A percentile compares a stretch with the other conserved stretches of the same genome.
Evolutionary conservation across 345 rosid genomes (phyloP).

Genomic region (Cochlearia excelsa): DNA sequence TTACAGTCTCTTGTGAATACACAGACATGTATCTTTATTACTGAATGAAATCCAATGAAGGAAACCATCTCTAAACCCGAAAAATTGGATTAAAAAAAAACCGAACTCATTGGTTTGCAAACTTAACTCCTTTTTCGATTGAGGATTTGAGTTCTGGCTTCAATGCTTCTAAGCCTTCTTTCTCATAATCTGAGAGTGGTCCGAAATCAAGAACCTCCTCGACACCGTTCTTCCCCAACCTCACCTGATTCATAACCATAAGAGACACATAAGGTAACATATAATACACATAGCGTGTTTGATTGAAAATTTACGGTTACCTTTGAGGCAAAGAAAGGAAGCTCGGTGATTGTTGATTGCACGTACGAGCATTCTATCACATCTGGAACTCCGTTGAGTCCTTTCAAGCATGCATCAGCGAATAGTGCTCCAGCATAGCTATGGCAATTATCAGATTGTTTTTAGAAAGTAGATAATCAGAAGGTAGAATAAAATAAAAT

Average conservation of each 20-base stretch:
- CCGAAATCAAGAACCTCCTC: conserved; percentile 61
- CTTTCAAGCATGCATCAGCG: conserved; percentile 91
- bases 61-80: conserved; percentile 15
- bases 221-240: conserved; percentile 64
- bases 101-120: conserved; percentile 38
- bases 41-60: conserved; percentile 20
- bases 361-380: conserved; percentile 74
- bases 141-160: conserved; percentile 58
- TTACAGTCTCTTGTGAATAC: conserved; percentile 3
- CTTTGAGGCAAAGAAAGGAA: conserved; percentile 91
- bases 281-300: background rate
- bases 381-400: conserved; percentile 75
- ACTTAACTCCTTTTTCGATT: conserved; percentile 42
- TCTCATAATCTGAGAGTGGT: conserved; percentile 54
- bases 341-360: conserved; percentile 62
- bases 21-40: conserved; percentile 20
- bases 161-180: conserved; percentile 56
- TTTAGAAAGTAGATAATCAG: background rate
- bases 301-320: conserved; percentile 38
- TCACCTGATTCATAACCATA: conserved; percentile 45
- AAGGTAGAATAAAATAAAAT: background rate
- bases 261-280: conserved; percentile 10
- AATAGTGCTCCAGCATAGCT: conserved; percentile 87
- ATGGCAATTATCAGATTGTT: conserved; percentile 21
- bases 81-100: conserved; percentile 18